phyloP scores from a whole-genome alignment of 139 green algal genomes.

The Pseudopediastrum boryanum region DNA sequence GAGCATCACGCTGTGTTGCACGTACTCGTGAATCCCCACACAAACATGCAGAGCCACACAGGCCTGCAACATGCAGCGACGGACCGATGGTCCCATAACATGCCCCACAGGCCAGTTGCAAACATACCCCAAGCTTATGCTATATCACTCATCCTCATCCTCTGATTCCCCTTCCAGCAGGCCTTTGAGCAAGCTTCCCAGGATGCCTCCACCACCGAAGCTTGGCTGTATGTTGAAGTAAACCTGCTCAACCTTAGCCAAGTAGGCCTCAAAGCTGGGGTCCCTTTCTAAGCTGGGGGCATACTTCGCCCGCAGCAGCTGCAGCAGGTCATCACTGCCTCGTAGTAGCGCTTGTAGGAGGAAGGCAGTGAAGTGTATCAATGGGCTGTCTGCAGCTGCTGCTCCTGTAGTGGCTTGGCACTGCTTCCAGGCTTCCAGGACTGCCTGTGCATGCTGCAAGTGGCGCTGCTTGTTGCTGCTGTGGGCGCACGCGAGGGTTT shows the following conservation, averaged over 20 bases:
- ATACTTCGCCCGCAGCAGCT: constrained; percentile 27
- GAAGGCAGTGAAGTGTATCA: constrained; percentile 36
- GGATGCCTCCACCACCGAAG: constrained; percentile 7
- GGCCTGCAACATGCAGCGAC: too few species aligned
- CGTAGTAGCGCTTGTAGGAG: constrained; percentile 32
- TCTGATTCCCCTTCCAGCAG: constrained; percentile 34
- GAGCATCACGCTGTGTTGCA: too few species aligned
- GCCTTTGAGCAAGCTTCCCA: constrained; percentile 21
- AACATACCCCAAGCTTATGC: too few species aligned
- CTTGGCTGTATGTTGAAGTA: constrained; percentile 12
- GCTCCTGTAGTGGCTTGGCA: background rate
- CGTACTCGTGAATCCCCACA: too few species aligned
- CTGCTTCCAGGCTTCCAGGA: constrained; percentile 29
- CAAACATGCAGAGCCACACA: too few species aligned
- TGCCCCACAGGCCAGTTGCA: too few species aligned
- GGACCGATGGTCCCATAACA: too few species aligned
- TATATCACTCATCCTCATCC: constrained; percentile 19
- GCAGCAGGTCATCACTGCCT: constrained; percentile 9
- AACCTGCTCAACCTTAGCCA: constrained; percentile 29
- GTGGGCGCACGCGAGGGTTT: constrained; percentile 42
- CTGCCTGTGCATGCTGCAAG: constrained; percentile 17
- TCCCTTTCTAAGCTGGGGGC: background rate
- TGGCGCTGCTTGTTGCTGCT: constrained; percentile 7
- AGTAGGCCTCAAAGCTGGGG: constrained; percentile 34
- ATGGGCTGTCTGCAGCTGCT: background rate